phyloP scores from a whole-genome alignment of 495 filamentous ascomycete genomes.

The Mytilinidion resinicola region DNA sequence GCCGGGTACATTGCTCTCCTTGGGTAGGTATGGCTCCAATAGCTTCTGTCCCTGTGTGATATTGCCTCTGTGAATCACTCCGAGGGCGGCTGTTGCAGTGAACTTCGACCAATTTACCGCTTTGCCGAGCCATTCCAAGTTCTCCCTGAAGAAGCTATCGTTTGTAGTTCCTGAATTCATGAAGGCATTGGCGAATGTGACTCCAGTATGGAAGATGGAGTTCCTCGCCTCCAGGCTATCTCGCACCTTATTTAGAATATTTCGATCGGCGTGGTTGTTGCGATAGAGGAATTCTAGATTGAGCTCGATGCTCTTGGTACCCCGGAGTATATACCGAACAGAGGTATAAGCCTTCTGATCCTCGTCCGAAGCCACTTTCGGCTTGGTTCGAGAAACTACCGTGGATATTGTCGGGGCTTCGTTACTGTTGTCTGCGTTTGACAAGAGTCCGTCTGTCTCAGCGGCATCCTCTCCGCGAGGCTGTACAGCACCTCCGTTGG shows the following conservation, averaged over 20 bases:
- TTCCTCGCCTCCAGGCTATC: conserved; percentile 93
- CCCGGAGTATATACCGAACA: conserved; percentile 80
- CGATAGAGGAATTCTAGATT: conserved; percentile 95
- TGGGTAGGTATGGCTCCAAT: conserved; percentile 88
- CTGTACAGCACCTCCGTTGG: conserved; percentile 33
- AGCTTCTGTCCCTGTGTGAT: conserved; percentile 87
- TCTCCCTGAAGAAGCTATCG: conserved; percentile 95
- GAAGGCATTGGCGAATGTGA: conserved; percentile 96
- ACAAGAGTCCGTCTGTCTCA: conserved; percentile 32
- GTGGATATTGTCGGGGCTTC: conserved; percentile 27
- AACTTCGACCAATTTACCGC: conserved; percentile 99
- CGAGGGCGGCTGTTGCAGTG: conserved; percentile 91
- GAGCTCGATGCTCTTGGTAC: conserved; percentile 84
- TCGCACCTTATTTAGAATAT: conserved; percentile 89
- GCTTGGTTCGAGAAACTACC: conserved; percentile 33
- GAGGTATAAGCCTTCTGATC: conserved; percentile 61
- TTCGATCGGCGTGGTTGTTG: conserved; percentile 81
- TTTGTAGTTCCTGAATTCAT: conserved; percentile 99
- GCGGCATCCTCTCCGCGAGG: conserved; percentile 42
- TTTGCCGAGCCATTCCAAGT: conserved; percentile 96
- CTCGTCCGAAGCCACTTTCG: conserved; percentile 27
- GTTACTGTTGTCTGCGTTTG: conserved; percentile 30
- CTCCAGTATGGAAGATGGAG: conserved; percentile 95
- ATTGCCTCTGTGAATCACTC: conserved; percentile 95
- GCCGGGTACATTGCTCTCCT: conserved; percentile 60